Base-by-base conservation (phyloP, 106 monocot species). In the Acanthochlamys bracteata region DNA sequence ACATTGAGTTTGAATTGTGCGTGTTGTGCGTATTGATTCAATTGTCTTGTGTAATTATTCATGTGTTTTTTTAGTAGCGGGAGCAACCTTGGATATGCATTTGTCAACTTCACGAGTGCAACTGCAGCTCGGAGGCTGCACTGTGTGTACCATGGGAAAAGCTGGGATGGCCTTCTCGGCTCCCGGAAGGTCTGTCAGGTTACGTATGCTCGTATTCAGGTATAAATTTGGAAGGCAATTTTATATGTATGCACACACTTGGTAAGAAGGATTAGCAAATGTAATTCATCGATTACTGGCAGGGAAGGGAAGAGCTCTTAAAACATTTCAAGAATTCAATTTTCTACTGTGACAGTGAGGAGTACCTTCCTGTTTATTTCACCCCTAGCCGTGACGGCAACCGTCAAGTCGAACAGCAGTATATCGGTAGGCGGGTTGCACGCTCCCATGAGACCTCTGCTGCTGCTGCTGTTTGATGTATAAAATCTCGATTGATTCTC, bases 121-220 rank as follows among this genome's bases (percentile, higher is more conserved):
- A 22, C 25, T 4, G 66, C 66, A 7, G 53, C 66, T 0, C 26
- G 53, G 3, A 51, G 53, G 52, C 53, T 66, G 51, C 39, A 54
- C 66, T 9, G 14, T 25, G 66, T n/a, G 16, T 53, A 53, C 53
- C 51, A 66, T 15, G 39, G 39, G 9, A 66, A 22, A 15, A 33
- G 52, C 19, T 66, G 51, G 66, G 25, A 53, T 45, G 17, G 3
- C 13, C 53, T 67, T 21, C 25, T 65, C 6, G 55, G 67, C 6
- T 67, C 67, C 11, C 54, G 39, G 7, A 67, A 67, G 67, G 51
- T 67, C 33, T 56, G 67, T 20, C 55, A 67, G 40, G 21, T 67
- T 20, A 56, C 67, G 2, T 67, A 41, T 41, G 67, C 67, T 10
- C 39, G 67, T 53, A 67, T 67, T 13, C 67, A 67, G 55, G 67